These are phyloP conservation scores for Penicillium diatomitis DNA, from an alignment of 495 filamentous ascomycete species.

Conservation along the genomic window DNA sequence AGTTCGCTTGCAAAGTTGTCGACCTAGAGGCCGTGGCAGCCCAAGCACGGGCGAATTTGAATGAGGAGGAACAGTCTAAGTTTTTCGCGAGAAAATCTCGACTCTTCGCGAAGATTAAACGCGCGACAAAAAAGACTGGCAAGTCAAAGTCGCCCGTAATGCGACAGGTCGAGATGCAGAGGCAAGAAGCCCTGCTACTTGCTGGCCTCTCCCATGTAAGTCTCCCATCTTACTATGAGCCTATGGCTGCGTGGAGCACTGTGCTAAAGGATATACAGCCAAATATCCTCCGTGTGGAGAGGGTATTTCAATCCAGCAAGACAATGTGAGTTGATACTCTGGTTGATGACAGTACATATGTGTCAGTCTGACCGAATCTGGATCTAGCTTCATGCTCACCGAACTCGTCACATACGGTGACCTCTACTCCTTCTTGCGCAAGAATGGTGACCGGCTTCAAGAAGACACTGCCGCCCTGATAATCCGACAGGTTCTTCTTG, in stretches of 20 bases:
- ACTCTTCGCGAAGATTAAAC: not conserved
- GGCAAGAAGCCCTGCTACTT: conserved; percentile 48
- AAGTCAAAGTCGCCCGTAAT: not conserved
- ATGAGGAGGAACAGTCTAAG: not conserved
- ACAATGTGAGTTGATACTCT: conserved; percentile 40
- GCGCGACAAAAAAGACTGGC: not conserved
- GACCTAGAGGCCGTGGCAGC: conserved; percentile 17
- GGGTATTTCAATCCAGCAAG: conserved; percentile 39
- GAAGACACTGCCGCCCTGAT: conserved; percentile 48
- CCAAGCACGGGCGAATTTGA: not conserved
- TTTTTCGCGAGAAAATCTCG: not conserved
- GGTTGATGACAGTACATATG: not conserved
- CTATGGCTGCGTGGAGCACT: not conserved
- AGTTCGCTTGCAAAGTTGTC: conserved; percentile 48
- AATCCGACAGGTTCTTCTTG: conserved; percentile 49
- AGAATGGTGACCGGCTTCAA: conserved; percentile 32
- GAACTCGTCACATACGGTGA: conserved; percentile 59
- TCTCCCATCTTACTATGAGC: not conserved
- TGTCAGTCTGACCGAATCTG: not conserved
- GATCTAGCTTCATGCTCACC: conserved; percentile 53
- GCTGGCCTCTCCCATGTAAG: conserved; percentile 51
- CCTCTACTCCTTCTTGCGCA: conserved; percentile 51
- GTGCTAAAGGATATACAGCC: conserved; percentile 33
- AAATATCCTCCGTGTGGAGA: conserved; percentile 50
- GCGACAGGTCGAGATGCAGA: conserved; percentile 7